Evolutionary conservation across 495 filamentous ascomycete species (phyloP), one percentile per base, ranked within the genome.

Genomic region (Hypoxylon cercidicola): DNA sequence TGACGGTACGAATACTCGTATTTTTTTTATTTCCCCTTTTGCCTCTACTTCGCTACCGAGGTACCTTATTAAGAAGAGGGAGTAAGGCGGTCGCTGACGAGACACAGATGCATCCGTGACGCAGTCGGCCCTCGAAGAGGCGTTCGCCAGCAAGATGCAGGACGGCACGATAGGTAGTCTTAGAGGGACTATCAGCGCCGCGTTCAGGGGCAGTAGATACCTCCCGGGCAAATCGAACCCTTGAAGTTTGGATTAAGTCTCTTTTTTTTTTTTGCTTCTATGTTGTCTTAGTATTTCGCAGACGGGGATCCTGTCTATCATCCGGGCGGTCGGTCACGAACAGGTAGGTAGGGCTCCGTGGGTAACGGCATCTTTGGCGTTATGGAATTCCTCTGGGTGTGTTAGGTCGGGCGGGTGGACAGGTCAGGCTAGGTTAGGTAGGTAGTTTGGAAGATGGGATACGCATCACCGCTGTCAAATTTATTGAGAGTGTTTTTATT

Each of bases 121-220:
- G 13, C 93, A 97, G 71, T 94, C 90, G 13, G 94, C 93, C 0
- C 81, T 99, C 45, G 95, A 99, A 73, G 95, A 98, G 67, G 93
- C 91, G n/a, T 79, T 97, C 21, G 81, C 93, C 40, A 97, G 93
- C 72, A 90, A 93, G 55, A 96, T 99, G 88, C 90, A 94, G 69
- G 87, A 91, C 15, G 85, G 89, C 9, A 90, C 89, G n/a, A 77
- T 79, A 13, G 74, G 75, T 41, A 96, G 93, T 70, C 84, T 93
- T 61, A 93, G 97, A 84, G 94, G 92, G 70, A 91, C 86, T 6
- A 85, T 98, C 48, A 90, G 91, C 25, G 73, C 77, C n/a, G 75
- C 75, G 6, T 72, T 80, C 39, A 62, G 77, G 55, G n/a, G n/a
- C n/a, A 82, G 79, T 45, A 72, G 80, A 34, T 81, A 79, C 41